Percentiles rank a stretch among this genome's conserved stretches.
phyloP scores from a whole-genome alignment of 2,329 filamentous ascomycete species.

The Claviceps pazoutovae region DNA sequence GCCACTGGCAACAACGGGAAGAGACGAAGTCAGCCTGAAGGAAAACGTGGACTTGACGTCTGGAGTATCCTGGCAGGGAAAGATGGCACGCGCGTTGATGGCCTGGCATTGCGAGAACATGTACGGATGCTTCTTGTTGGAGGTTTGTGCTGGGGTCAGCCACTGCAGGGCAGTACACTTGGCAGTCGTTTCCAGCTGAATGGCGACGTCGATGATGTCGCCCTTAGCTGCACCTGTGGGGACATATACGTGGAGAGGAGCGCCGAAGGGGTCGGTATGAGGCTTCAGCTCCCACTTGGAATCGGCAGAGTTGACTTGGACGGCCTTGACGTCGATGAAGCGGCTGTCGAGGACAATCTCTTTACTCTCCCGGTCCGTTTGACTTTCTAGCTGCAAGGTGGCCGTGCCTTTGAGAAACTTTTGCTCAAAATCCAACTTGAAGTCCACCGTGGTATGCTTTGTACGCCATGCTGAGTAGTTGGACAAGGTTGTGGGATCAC shows the following conservation, averaged over 20 bases:
- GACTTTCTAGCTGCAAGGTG: conserved; percentile 59
- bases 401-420: conserved; percentile 68
- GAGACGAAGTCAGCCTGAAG: conserved; percentile 73
- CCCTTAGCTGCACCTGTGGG: conserved; percentile 41
- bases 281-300: conserved; percentile 56
- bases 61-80: conserved; percentile 94
- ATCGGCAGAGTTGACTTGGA: conserved; percentile 53
- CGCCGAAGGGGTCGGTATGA: conserved; percentile 59
- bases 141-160: conserved; percentile 85
- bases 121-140: conserved; percentile 90
- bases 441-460: conserved; percentile 66
- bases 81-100: conserved; percentile 84
- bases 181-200: conserved; percentile 67
- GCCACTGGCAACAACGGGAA: conserved; percentile 87
- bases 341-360: conserved; percentile 85
- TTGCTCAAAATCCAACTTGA: conserved; percentile 71
- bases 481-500: conserved; percentile 80
- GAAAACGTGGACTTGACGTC: conserved; percentile 93
- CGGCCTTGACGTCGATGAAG: conserved; percentile 56
- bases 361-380: conserved; percentile 56
- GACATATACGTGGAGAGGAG: conserved; percentile 52
- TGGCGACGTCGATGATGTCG: conserved; percentile 40
- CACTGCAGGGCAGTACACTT: conserved; percentile 89
- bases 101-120: conserved; percentile 98
- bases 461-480: conserved; percentile 87